Percentiles rank a stretch among this genome's conserved stretches.
phyloP scores from a whole-genome alignment of 805 yeast genomes.

The Candida andamanensis region DNA sequence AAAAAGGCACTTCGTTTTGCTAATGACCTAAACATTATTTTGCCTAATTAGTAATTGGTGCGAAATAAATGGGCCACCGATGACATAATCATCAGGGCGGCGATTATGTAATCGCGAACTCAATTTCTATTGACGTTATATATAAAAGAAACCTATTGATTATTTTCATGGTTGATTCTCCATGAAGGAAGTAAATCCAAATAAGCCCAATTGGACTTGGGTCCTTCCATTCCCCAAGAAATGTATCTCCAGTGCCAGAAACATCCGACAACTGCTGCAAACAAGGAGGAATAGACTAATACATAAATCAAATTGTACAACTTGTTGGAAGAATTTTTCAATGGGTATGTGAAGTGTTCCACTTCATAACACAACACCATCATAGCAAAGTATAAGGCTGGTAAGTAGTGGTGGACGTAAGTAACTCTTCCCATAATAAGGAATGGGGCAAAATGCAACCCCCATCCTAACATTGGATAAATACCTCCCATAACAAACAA shows the following conservation, averaged over 20 bases:
- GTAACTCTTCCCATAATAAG: conserved; percentile 93
- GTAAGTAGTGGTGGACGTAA: conserved; percentile 93
- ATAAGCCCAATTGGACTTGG: conserved; percentile 34
- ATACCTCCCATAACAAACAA: conserved; percentile 66
- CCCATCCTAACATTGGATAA: conserved; percentile 88
- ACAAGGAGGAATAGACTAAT: conserved; percentile 22
- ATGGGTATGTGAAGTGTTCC: conserved; percentile 38
- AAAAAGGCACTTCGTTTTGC: too few relatives aligned
- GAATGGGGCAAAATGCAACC: conserved; percentile 83
- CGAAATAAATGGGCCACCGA: too few relatives aligned
- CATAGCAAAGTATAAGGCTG: conserved; percentile 92
- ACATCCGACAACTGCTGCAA: conserved; percentile 28
- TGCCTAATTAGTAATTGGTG: too few relatives aligned
- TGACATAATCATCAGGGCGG: too few relatives aligned
- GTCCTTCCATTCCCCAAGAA: conserved; percentile 43
- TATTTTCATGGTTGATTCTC: conserved; percentile 38
- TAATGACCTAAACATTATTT: too few relatives aligned
- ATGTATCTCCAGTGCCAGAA: conserved; percentile 42
- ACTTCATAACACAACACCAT: conserved; percentile 62
- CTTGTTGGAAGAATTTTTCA: conserved; percentile 13
- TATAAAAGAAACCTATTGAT: conserved; percentile 11
- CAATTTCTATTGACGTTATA: too few relatives aligned
- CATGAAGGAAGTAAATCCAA: conserved; percentile 36
- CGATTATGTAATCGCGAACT: too few relatives aligned
- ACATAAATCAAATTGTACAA: conserved; percentile 17